phyloP scores from a whole-genome alignment of 2,329 filamentous ascomycete genomes.

The Ceratocystis eucalypticola region DNA sequence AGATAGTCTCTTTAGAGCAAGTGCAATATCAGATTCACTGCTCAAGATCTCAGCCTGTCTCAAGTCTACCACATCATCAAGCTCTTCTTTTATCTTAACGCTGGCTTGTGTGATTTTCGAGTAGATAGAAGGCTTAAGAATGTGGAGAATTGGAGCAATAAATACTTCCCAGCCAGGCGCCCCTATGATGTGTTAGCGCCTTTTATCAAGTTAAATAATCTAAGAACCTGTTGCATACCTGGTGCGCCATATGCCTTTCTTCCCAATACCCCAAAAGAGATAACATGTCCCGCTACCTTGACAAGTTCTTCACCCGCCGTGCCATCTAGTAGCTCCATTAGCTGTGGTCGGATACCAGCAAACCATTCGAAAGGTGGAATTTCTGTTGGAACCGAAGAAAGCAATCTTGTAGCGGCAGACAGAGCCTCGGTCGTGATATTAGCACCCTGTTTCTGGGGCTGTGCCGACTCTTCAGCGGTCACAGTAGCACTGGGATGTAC shows the following conservation, averaged over 20 bases:
- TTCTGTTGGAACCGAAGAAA: constrained; percentile 45
- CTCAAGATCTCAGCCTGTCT: constrained; percentile 34
- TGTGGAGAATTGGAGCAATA: constrained; percentile 41
- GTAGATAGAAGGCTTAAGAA: constrained; percentile 34
- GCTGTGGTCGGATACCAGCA: constrained; percentile 43
- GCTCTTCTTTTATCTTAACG: constrained; percentile 22
- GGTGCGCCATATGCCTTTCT: constrained; percentile 50
- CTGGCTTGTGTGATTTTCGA: neutral
- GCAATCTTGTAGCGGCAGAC: constrained; percentile 45
- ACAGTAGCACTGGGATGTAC: constrained; percentile 45
- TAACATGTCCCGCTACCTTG: constrained; percentile 46
- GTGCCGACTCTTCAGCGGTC: constrained; percentile 29
- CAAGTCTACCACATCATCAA: constrained; percentile 34
- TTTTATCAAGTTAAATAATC: neutral
- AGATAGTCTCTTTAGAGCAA: constrained; percentile 41
- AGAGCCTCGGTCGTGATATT: constrained; percentile 57
- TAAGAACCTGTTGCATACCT: constrained; percentile 27
- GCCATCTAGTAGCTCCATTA: constrained; percentile 49
- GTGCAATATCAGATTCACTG: constrained; percentile 33
- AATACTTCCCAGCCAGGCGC: constrained; percentile 49
- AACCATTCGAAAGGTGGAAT: constrained; percentile 48
- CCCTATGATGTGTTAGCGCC: constrained; percentile 26
- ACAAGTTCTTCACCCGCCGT: constrained; percentile 42
- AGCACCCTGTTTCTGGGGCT: constrained; percentile 42
- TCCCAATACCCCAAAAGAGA: constrained; percentile 53